Base-by-base conservation (phyloP, 1,284 basidiomycete genomes). In the Boletus smithii region DNA sequence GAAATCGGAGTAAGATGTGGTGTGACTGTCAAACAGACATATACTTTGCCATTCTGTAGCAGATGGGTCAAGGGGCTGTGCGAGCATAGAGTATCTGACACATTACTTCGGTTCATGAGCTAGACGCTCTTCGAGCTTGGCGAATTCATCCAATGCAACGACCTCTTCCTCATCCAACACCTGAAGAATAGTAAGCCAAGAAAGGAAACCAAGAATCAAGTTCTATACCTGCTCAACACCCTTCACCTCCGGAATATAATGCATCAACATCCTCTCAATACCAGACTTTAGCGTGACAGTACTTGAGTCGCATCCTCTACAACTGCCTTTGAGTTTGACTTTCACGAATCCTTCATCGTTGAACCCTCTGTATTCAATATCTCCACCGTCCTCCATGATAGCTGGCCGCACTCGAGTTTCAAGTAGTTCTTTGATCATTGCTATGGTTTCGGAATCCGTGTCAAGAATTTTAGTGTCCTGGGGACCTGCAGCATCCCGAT, bases 181-280 rank as follows among this genome's bases (percentile, higher is more conserved):
- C 91, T 94, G 53, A 11, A 35, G 36, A 45, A 42, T 20, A 4
- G 49, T 59, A 13, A 59, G 50, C 38, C 22, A 36, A 49, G 13
- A 41, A 33, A 14, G 0, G 10, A 42, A 39, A 17, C 14, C 24
- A 18, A 35, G 9, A 32, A 48, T 9, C 39, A 44, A 38, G n/a
- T 14, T 11, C 67, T 32, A 76, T 65, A 88, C 91, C 82, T 98
- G 94, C 62, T 97, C 91, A 6, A 99, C 94, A n/a, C 83, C 85
- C 68, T 95, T 88, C 27, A 99, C 95, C 69, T 99, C 95, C 6
- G 95, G 95, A 46, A 99, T 91, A 63, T 98, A 99, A 70, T 99
- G 95, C 91, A 92, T 95, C 61, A 99, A 74, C 97, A 99, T 99
- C 52, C 95, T 78, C 73, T 99, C 97, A 46, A 97, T 95, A 4